Conservation (phyloP, 805 yeast species). For the Metschnikowia henanensis region DNA sequence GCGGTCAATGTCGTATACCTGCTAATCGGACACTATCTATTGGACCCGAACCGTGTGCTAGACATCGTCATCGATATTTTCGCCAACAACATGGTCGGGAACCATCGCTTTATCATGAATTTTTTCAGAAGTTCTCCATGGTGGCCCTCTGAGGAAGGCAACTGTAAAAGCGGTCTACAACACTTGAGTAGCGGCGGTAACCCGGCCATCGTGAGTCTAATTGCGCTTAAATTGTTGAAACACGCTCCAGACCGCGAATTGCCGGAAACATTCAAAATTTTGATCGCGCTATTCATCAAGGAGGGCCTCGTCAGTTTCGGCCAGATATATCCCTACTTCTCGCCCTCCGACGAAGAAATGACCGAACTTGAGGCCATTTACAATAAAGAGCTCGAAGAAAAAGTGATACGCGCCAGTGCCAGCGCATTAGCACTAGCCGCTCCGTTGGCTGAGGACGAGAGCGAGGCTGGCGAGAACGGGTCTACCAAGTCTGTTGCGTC, state of each 20-base stretch:
- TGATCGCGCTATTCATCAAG: conserved; percentile 59
- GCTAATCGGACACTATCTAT: conserved; percentile 69
- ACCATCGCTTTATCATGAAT: conserved; percentile 47
- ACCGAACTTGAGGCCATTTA: conserved; percentile 42
- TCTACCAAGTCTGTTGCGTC: conserved; percentile 21
- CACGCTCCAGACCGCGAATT: conserved; percentile 31
- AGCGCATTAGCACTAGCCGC: conserved; percentile 89
- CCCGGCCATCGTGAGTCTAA: conserved; percentile 50
- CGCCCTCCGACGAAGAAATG: conserved; percentile 53
- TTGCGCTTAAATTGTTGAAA: conserved; percentile 46
- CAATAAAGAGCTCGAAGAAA: conserved; percentile 49
- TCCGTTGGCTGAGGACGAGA: conserved; percentile 71
- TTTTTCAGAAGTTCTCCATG: conserved; percentile 57
- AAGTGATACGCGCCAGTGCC: conserved; percentile 60
- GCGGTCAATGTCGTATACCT: conserved; percentile 50
- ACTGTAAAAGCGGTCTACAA: conserved; percentile 30
- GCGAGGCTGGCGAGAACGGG: conserved; percentile 14
- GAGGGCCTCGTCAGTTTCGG: conserved; percentile 66
- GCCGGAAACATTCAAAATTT: conserved; percentile 44
- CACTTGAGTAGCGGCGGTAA: conserved; percentile 52
- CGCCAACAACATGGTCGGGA: conserved; percentile 41
- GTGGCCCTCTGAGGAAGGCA: conserved; percentile 57
- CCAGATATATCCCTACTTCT: conserved; percentile 53
- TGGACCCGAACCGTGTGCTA: conserved; percentile 72
- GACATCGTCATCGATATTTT: conserved; percentile 61